Percentiles rank a stretch among this genome's conserved stretches.
These are phyloP conservation scores for Clausena lansium DNA, from an alignment of 345 rosid species.

Conservation along the genomic window DNA sequence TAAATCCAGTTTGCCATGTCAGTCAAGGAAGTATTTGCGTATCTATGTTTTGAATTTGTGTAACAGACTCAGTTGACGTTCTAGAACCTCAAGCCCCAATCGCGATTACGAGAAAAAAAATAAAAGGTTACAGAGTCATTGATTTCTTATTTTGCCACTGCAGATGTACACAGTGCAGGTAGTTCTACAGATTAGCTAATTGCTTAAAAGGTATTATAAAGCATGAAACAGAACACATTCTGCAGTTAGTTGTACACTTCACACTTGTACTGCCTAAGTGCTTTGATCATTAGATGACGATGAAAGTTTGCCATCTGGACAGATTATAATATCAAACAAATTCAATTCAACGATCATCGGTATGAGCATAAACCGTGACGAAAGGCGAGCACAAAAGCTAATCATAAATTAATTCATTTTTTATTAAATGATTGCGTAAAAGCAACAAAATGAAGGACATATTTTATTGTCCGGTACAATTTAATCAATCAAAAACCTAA, in stretches of 20 bases:
- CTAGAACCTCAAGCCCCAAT: neutral
- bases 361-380: neutral
- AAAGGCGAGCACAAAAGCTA: neutral
- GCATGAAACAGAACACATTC: neutral
- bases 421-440: neutral
- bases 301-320: neutral
- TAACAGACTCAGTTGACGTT: neutral
- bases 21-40: neutral
- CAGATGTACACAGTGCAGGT: neutral
- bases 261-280: neutral
- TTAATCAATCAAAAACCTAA: conserved; percentile 12
- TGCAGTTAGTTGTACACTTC: neutral
- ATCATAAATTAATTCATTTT: neutral
- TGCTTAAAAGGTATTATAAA: neutral
- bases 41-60: conserved; percentile 1
- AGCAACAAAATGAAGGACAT: neutral
- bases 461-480: neutral
- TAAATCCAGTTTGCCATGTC: conserved; percentile 12
- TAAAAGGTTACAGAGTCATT: neutral
- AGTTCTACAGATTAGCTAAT: neutral
- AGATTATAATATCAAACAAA: neutral
- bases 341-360: neutral
- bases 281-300: neutral
- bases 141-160: conserved; percentile 2
- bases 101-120: neutral